Base-by-base conservation (phyloP, 1,284 basidiomycete genomes). In the Tilletia indica region DNA sequence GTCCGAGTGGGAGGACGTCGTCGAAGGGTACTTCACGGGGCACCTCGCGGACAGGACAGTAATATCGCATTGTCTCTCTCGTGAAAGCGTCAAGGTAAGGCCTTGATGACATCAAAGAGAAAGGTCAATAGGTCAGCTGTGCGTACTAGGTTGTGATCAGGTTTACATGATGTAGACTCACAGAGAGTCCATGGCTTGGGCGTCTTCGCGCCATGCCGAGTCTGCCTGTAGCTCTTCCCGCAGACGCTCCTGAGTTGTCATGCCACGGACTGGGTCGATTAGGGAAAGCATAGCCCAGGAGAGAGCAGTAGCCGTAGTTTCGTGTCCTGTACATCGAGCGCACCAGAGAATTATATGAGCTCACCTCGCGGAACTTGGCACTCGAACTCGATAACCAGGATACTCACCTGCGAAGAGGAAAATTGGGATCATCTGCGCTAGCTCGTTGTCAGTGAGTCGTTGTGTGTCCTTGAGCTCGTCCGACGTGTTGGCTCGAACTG, bases 381-480 rank as follows among this genome's bases (percentile, higher is more conserved):
- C 25, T 31, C 25, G 25, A 31, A 31, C 2, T 31, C 25, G 25
- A 31, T 1, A 31, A 89, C 89, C 39, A 91, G 88, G 92, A 93
- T 93, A 76, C 92, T 87, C 73, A 90, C 89, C 58, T 11, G 58
- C 58, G 31, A 63, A 63, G 8, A 63, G 31, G 58, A 63, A 63
- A 14, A 36, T 34, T 21, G 34, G n/a, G 9, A 63, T 34, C 58
- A 36, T 63, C 31, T 63, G 58, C 14, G 77, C 90, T 91, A 0
- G 91, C 91, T 75, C 87, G 89, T 0, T 90, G 91, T 82, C 93
- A 91, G 92, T 92, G 93, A 47, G 91, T 91, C 14, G 92, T 92
- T 68, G 92, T 92, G 8, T 92, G 92, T 9, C 91, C 92, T 67
- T 93, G 85, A 87, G 90, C 90, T 4, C 93, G 90, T 77, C 92